Evolutionary conservation across 345 rosid species (phyloP).

Genomic region (Eucalyptus pumila): DNA sequence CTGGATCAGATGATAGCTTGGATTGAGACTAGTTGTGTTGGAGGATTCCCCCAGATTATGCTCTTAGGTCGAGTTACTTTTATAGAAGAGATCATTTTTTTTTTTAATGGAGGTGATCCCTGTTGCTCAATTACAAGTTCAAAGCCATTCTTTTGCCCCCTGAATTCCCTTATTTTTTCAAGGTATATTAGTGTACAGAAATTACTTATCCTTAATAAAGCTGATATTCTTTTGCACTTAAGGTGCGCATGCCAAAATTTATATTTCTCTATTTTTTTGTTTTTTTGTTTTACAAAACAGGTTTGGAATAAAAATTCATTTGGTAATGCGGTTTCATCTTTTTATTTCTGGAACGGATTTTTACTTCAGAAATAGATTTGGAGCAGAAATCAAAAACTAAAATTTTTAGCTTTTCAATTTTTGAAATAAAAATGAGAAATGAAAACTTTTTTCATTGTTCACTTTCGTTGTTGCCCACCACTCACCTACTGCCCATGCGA

Average conservation of each 20-base stretch:
- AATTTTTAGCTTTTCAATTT: no score
- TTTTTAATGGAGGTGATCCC: neutral
- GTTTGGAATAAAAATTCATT: no score
- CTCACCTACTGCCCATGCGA: no score
- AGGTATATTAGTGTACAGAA: neutral
- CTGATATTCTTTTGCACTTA: neutral
- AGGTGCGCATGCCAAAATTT: no score
- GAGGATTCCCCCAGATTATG: neutral
- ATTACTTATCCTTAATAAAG: neutral
- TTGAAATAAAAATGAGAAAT: no score
- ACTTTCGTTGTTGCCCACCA: no score
- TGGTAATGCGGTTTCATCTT: no score
- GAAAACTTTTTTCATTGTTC: no score
- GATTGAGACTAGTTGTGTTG: neutral
- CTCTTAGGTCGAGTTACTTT: neutral
- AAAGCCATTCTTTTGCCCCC: neutral
- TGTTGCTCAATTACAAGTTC: neutral
- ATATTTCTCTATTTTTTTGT: no score
- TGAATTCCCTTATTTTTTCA: neutral
- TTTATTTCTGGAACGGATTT: fast-evolving
- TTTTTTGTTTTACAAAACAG: no score
- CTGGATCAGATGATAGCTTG: neutral
- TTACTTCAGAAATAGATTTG: fast-evolving
- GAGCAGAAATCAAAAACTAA: fast-evolving
- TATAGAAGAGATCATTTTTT: neutral